These are phyloP conservation scores for Trichoderma harzianum DNA, from an alignment of 2,329 filamentous ascomycete species.

Conservation along the genomic window DNA sequence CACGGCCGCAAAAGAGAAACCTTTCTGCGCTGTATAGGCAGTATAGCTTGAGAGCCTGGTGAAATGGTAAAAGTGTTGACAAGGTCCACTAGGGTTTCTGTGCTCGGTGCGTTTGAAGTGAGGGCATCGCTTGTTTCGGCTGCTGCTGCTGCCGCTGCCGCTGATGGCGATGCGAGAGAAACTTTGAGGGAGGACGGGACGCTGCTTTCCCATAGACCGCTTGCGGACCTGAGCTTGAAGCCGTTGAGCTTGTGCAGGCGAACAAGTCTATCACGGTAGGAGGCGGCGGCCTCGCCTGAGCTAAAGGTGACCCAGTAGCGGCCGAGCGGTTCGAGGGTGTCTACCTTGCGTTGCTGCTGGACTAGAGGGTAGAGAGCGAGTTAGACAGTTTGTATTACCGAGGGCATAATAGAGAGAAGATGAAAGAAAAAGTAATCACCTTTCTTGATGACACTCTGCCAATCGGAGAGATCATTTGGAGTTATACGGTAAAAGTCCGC, in stretches of 20 bases:
- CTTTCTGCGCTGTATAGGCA: slow-evolving; percentile 23
- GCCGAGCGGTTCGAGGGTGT: slow-evolving; percentile 60
- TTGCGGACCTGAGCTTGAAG: slow-evolving; percentile 29
- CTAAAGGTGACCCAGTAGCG: slow-evolving; percentile 70
- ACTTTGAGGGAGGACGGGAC: slow-evolving; percentile 19
- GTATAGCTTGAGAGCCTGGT: slow-evolving; percentile 24
- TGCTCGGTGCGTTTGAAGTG: not conserved
- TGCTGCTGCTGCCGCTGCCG: not conserved
- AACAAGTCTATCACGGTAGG: slow-evolving; percentile 49
- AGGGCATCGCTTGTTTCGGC: not conserved
- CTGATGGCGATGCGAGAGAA: not conserved
- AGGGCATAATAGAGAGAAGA: not conserved
- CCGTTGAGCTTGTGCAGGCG: slow-evolving; percentile 34
- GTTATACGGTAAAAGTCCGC: slow-evolving; percentile 70
- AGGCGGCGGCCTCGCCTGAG: slow-evolving; percentile 52
- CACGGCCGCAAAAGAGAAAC: slow-evolving; percentile 26
- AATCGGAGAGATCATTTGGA: slow-evolving; percentile 63
- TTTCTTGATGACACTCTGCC: slow-evolving; percentile 61
- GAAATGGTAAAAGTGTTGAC: slow-evolving; percentile 29
- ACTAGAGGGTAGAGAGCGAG: slow-evolving; percentile 35
- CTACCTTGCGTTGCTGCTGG: slow-evolving; percentile 61
- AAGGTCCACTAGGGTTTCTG: not conserved
- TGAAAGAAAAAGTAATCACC: slow-evolving; percentile 36
- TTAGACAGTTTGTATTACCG: not conserved
- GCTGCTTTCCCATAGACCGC: slow-evolving; percentile 31